Conservation (phyloP, 345 rosid genomes). For the Citrus medica region DNA sequence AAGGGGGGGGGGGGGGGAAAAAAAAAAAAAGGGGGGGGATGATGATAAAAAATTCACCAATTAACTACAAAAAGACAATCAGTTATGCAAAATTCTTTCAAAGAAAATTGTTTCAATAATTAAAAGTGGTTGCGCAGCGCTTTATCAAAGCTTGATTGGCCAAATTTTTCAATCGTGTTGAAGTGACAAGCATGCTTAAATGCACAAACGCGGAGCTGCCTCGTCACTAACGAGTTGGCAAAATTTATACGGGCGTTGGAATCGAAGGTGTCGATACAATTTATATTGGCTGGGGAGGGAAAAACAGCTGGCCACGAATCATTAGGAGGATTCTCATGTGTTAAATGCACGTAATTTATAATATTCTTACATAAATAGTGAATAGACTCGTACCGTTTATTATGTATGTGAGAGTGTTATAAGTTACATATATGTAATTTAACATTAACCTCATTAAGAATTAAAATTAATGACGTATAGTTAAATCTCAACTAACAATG, state of each 20-base stretch:
- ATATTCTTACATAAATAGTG: no score
- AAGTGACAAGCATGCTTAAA: not conserved
- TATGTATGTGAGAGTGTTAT: no score
- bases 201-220: not conserved
- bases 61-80: not conserved
- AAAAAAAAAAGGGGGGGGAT: fast-evolving
- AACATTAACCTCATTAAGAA: no score
- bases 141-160: not conserved
- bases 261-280: not conserved
- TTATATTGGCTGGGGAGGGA: not conserved
- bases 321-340: no score
- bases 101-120: not conserved
- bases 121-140: not conserved
- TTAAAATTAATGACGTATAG: not conserved
- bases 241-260: not conserved
- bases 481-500: not conserved
- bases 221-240: not conserved
- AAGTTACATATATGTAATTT: no score
- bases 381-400: no score
- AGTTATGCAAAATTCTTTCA: not conserved
- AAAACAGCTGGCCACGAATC: not conserved
- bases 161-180: not conserved
- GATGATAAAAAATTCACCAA: not conserved
- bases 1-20: no score
- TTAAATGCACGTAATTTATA: no score